A percentile compares a stretch with the other conserved stretches of the same genome.
Evolutionary conservation across 106 monocot genomes (phyloP).

Genomic region (Dendrobium catenatum): DNA sequence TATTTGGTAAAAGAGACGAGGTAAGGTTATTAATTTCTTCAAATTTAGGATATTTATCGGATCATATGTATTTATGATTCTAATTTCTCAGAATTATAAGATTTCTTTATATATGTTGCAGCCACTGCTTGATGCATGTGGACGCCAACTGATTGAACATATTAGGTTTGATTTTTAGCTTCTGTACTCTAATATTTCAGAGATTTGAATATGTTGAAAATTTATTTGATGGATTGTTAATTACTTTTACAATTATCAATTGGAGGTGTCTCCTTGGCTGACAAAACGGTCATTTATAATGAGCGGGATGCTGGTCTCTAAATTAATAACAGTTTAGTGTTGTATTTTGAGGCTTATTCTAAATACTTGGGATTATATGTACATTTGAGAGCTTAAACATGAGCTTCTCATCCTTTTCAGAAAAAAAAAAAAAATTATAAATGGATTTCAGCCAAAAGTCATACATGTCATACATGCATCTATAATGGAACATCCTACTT

Average conservation of each 20-base stretch:
- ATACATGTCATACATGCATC: too few relatives aligned
- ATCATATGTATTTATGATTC: background rate
- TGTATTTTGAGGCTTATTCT: background rate
- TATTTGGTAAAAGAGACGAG: slow-evolving; percentile 97
- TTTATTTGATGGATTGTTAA: background rate
- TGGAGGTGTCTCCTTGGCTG: background rate
- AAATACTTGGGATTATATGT: background rate
- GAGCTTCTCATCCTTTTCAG: background rate
- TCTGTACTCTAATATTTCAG: background rate
- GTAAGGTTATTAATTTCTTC: slow-evolving; percentile 19
- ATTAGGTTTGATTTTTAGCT: slow-evolving; percentile 45
- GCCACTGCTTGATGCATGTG: slow-evolving; percentile 77
- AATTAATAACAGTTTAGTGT: background rate
- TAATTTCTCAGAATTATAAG: background rate
- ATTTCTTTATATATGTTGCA: slow-evolving; percentile 21
- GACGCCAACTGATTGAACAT: slow-evolving; percentile 82
- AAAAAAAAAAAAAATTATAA: too few relatives aligned
- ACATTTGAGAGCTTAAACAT: background rate
- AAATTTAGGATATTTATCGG: background rate
- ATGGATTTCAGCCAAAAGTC: too few relatives aligned
- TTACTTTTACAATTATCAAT: background rate
- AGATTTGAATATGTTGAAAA: background rate
- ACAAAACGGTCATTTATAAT: background rate
- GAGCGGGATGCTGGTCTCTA: background rate
- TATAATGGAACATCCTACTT: too few relatives aligned